Percentiles rank a stretch among this genome's conserved stretches.
Conservation (phyloP, 1,139 yeast species). For the Lodderomyces pseudojiufengensis region DNA sequence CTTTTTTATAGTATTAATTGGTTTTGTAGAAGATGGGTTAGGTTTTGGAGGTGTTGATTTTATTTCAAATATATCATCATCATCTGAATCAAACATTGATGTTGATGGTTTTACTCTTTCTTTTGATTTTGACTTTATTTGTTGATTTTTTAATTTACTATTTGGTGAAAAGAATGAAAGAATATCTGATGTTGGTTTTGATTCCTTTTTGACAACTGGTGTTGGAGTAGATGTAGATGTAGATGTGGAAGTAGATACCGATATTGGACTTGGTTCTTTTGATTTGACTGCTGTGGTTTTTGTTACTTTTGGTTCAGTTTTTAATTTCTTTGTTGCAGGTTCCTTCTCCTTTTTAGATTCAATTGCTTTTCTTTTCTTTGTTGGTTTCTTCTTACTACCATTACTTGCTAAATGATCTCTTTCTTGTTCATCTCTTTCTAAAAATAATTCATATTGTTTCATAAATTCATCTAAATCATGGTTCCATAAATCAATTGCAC, state of each 20-base stretch:
- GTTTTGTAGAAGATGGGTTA: neutral
- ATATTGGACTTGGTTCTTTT: slow-evolving; percentile 8
- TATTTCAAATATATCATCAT: slow-evolving; percentile 11
- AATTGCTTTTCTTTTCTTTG: slow-evolving; percentile 19
- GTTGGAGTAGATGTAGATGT: slow-evolving; percentile 14
- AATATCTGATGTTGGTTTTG: slow-evolving; percentile 9
- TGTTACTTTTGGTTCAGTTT: slow-evolving; percentile 9
- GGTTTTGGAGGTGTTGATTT: slow-evolving; percentile 1
- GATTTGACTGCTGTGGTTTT: slow-evolving; percentile 9
- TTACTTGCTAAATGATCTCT: slow-evolving; percentile 29
- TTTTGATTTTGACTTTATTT: slow-evolving; percentile 2
- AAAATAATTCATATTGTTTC: slow-evolving; percentile 62
- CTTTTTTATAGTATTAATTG: neutral
- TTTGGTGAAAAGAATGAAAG: slow-evolving; percentile 14
- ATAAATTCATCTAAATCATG: slow-evolving; percentile 74
- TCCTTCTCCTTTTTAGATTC: slow-evolving; percentile 11
- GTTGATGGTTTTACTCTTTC: slow-evolving; percentile 2
- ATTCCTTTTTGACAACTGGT: slow-evolving; percentile 9
- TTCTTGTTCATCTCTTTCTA: slow-evolving; percentile 30
- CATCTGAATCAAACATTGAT: slow-evolving; percentile 13
- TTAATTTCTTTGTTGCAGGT: slow-evolving; percentile 13
- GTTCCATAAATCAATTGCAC: slow-evolving; percentile 88
- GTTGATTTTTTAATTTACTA: slow-evolving; percentile 4
- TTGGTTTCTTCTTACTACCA: slow-evolving; percentile 25
- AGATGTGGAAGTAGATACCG: slow-evolving; percentile 13